Evolutionary conservation across 2,329 filamentous ascomycete genomes (phyloP).

Genomic region (Teratosphaeriaceae sp.): DNA sequence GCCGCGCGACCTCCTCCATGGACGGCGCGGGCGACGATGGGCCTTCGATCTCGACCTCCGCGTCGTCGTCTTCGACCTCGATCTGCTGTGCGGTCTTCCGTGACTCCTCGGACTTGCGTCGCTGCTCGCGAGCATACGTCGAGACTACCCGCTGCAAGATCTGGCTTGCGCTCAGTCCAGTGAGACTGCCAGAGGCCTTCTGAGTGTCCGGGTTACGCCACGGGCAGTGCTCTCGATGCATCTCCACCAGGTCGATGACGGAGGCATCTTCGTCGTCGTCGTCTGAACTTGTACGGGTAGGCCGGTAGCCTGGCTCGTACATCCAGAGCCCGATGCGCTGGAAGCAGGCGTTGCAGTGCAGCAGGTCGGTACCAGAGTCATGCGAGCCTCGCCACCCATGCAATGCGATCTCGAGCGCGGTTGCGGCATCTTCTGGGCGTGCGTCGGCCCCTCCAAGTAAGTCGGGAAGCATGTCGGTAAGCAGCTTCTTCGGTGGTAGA

Average conservation of each 20-base stretch:
- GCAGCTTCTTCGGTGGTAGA: constrained; percentile 15
- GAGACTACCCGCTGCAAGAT: constrained; percentile 27
- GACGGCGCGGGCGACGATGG: constrained; percentile 9
- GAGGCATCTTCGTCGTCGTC: constrained; percentile 12
- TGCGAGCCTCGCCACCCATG: constrained; percentile 48
- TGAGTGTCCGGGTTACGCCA: constrained; percentile 30
- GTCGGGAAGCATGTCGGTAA: constrained; percentile 22
- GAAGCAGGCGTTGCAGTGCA: constrained; percentile 78
- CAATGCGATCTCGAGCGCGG: constrained; percentile 31
- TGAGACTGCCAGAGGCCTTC: constrained; percentile 26
- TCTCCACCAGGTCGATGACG: constrained; percentile 25
- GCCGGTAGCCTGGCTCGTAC: constrained; percentile 57
- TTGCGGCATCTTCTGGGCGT: constrained; percentile 5
- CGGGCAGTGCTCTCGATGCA: constrained; percentile 33
- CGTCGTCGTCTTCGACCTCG: constrained; percentile 7
- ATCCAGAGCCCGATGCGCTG: constrained; percentile 89
- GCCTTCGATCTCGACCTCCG: constrained; percentile 1
- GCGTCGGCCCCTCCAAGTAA: constrained; percentile 14
- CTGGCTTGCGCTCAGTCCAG: constrained; percentile 25
- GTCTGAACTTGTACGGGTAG: constrained; percentile 26
- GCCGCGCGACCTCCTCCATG: constrained; percentile 24
- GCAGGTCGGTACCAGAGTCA: constrained; percentile 61
- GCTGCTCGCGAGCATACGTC: constrained; percentile 26
- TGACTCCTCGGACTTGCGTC: constrained; percentile 21
- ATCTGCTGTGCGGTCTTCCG: constrained; percentile 1